Evolutionary conservation across 106 monocot species (phyloP), one percentile per base, ranked within the genome.

Genomic region (Dendrobium chrysotoxum): DNA sequence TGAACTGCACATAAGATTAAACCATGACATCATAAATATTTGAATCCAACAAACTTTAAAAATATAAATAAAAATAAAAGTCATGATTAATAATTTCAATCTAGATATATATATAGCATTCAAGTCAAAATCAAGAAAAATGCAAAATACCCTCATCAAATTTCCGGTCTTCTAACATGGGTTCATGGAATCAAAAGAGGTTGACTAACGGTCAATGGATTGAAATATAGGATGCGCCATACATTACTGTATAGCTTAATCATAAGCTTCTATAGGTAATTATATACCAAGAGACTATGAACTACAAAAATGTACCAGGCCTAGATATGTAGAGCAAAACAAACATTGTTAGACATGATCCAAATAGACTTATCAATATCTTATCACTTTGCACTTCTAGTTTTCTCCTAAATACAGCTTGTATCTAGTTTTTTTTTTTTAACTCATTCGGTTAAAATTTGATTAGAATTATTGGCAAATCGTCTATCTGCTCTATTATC

Each of bases 1-100:
- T 73, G 64, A 99, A 88, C 98, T 99, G 95, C 86, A 91, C 25
- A 88, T 79, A 67, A 16, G 7, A 70, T 28, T 9, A 28, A 73
- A 35, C 13, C 16, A 78, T 40, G 55, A n/a, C 7, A 64, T 82
- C 39, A 79, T 15, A 67, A 57, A 28, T 28, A 82, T 20, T 74
- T 42, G 9, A 40, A 74, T n/a, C 21, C 6, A 74, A 40, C 16
- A 74, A n/a, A 18, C 13, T 50, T 13, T 13, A 3, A 50, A 20
- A 40, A 20, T 38, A 5, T 72, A 72, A 68, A 26, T 2, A 68
- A 13, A 67, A 0, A 64, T 21, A 71, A 31, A 71, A 46, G 10
- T 68, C 70, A 82, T 53, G 64, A 78, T 46, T 30, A 28, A 39
- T n/a, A 45, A 42, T 8, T 61, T 42, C 17, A 64, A 31, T 21